Conservation (phyloP, 2,329 filamentous ascomycete species). For the Helotiales sp. region DNA sequence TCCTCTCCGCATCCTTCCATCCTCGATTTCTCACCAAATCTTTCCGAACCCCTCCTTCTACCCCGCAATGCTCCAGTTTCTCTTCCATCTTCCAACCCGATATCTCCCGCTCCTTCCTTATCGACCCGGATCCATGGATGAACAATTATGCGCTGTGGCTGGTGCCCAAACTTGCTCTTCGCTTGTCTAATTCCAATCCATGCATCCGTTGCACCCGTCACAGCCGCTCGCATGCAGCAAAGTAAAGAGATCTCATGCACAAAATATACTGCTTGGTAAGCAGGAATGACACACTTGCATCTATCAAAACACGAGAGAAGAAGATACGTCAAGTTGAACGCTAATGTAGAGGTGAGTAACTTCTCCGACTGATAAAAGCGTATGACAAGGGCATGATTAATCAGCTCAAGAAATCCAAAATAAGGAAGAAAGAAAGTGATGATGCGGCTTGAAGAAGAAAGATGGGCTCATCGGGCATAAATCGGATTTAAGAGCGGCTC, state of each 20-base stretch:
- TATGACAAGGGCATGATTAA: background rate
- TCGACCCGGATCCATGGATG: background rate
- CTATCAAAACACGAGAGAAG: background rate
- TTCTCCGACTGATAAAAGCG: background rate
- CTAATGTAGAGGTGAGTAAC: too few species aligned
- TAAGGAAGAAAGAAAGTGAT: background rate
- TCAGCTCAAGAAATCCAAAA: background rate
- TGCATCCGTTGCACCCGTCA: background rate
- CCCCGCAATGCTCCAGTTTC: background rate
- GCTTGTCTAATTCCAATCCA: too few species aligned
- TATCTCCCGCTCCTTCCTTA: background rate
- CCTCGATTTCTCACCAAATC: background rate
- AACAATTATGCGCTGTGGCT: background rate
- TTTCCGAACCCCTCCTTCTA: background rate
- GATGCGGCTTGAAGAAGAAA: background rate
- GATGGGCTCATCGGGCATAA: background rate
- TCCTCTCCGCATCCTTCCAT: background rate
- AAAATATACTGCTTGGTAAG: background rate
- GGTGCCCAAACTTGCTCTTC: background rate
- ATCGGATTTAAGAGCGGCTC: background rate
- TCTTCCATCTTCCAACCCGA: too few species aligned
- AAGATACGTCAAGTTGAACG: background rate
- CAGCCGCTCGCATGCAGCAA: background rate
- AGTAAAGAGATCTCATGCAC: background rate
- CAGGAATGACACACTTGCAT: background rate